Percentiles rank a stretch among this genome's conserved stretches.
These are phyloP conservation scores for Tylopilus rubrobrunneus DNA, from an alignment of 768 basidiomycete genomes.

Conservation along the genomic window DNA sequence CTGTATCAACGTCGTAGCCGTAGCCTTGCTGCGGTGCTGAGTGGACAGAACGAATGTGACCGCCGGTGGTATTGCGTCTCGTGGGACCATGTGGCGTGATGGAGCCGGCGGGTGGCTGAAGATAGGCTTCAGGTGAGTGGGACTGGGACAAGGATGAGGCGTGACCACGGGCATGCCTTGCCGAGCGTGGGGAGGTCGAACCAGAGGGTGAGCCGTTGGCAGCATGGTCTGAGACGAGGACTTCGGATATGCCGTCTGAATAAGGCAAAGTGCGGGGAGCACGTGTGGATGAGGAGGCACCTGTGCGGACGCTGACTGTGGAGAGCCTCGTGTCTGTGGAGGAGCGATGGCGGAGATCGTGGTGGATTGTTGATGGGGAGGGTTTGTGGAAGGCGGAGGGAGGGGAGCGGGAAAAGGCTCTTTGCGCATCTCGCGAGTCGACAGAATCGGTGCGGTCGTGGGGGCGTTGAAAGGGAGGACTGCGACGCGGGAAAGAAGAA, in stretches of 20 bases:
- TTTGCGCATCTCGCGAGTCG: slow-evolving; percentile 27
- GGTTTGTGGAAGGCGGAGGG: slow-evolving; percentile 21
- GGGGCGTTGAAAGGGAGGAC: slow-evolving; percentile 10
- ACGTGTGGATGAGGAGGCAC: slow-evolving; percentile 20
- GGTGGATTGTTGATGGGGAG: slow-evolving; percentile 11
- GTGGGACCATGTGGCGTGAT: slow-evolving; percentile 32
- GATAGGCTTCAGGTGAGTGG: slow-evolving; percentile 41
- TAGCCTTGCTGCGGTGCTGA: slow-evolving; percentile 33
- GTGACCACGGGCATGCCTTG: slow-evolving; percentile 20
- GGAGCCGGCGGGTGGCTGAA: slow-evolving; percentile 43
- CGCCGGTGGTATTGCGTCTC: slow-evolving; percentile 72
- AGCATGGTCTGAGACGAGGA: slow-evolving; percentile 18
- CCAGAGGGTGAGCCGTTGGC: slow-evolving; percentile 15
- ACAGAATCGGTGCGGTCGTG: slow-evolving; percentile 29
- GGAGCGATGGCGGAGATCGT: slow-evolving; percentile 39
- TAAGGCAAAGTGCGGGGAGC: slow-evolving; percentile 5
- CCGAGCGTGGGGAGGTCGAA: slow-evolving; percentile 16
- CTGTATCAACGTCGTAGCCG: slow-evolving; percentile 35
- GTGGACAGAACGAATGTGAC: slow-evolving; percentile 31
- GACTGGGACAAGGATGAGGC: slow-evolving; percentile 23
- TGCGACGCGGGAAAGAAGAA: background rate
- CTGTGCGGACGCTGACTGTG: slow-evolving; percentile 24
- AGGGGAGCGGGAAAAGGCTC: slow-evolving; percentile 14
- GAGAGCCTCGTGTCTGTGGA: slow-evolving; percentile 49
- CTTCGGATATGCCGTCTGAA: slow-evolving; percentile 20